phyloP scores from a whole-genome alignment of 257 asterid species.

The Parsonsia alboflavescens region DNA sequence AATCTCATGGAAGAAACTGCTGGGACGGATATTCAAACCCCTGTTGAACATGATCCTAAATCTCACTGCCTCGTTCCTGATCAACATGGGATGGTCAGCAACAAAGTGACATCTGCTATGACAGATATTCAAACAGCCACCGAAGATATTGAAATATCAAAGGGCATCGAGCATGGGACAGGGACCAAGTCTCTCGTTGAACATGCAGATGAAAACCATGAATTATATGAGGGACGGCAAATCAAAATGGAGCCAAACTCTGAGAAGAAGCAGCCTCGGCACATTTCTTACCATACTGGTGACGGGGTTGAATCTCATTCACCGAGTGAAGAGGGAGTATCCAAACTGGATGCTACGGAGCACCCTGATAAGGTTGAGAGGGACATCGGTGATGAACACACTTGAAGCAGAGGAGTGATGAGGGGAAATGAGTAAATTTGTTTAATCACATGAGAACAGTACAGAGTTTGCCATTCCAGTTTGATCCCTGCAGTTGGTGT shows the following conservation, averaged over 20 bases:
- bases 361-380: neutral
- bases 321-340: slow-evolving; percentile 13
- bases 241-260: slow-evolving; percentile 1
- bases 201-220: slow-evolving; percentile 20
- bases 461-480: neutral
- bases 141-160: slow-evolving; percentile 21
- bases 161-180: no score
- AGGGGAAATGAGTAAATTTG: neutral
- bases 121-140: slow-evolving; percentile 15
- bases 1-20: slow-evolving; percentile 12
- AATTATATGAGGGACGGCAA: slow-evolving; percentile 3
- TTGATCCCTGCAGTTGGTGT: no score
- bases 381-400: neutral
- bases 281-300: slow-evolving; percentile 14
- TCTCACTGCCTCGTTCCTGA: slow-evolving; percentile 14
- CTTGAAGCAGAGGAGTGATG: neutral
- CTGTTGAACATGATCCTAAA: slow-evolving; percentile 8
- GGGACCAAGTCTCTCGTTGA: slow-evolving; percentile 14
- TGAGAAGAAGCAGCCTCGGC: slow-evolving; percentile 19
- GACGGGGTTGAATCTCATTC: slow-evolving; percentile 8
- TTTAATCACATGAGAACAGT: slow-evolving; percentile 1
- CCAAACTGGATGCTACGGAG: no score
- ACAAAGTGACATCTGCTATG: slow-evolving; percentile 18
- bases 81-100: slow-evolving; percentile 8
- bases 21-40: slow-evolving; percentile 16